Evolutionary conservation across 78 protist genomes (phyloP).

Genomic region (Pelomyxa schiedti): DNA sequence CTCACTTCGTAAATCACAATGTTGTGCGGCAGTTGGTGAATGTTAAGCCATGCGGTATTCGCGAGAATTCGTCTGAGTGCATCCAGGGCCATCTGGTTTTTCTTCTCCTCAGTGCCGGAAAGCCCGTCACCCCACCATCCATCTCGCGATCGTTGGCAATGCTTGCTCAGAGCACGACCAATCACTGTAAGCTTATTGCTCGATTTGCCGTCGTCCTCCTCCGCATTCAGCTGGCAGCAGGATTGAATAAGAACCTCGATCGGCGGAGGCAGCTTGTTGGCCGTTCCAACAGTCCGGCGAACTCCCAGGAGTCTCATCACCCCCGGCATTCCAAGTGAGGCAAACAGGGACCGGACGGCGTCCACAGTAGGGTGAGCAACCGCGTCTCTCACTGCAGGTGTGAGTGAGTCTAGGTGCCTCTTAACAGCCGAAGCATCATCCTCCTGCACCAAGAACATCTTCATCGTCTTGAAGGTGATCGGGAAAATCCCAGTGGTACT

Average conservation of each 20-base stretch:
- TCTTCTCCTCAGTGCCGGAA: not conserved
- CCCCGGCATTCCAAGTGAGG: not conserved
- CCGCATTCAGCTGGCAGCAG: not conserved
- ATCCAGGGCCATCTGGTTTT: not conserved
- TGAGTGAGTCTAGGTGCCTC: not conserved
- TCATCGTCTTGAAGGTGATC: not conserved
- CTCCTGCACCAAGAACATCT: not conserved
- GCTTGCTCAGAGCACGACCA: slow-evolving; percentile 3
- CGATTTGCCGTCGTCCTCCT: not conserved
- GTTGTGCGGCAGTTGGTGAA: not conserved
- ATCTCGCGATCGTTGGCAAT: not conserved
- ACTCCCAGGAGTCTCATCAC: not conserved
- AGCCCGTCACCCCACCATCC: slow-evolving; percentile 8
- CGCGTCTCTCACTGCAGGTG: not conserved
- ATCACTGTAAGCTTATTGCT: slow-evolving; percentile 2
- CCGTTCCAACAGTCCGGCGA: not conserved
- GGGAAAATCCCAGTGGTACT: not conserved
- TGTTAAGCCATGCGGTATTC: not conserved
- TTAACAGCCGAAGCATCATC: not conserved
- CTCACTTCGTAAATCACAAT: not conserved
- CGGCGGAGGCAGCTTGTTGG: not conserved
- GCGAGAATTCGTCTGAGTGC: not conserved
- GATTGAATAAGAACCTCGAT: not conserved
- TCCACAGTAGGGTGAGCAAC: not conserved
- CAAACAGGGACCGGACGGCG: not conserved